These are phyloP conservation scores for Xylaria sp. DNA, from an alignment of 495 filamentous ascomycete species.

Conservation along the genomic window DNA sequence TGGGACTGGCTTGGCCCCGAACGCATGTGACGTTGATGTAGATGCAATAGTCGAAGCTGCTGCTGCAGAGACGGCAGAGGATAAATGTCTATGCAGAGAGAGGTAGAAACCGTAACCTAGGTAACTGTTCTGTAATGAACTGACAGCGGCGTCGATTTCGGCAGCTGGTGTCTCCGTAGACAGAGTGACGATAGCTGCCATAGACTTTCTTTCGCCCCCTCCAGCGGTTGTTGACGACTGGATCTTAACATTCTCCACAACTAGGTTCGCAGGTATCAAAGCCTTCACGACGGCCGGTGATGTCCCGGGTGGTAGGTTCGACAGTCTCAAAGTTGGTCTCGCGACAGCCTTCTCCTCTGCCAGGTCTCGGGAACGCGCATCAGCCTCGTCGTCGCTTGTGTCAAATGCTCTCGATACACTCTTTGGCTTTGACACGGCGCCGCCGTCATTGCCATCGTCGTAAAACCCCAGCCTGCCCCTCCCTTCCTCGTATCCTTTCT, in stretches of 20 bases:
- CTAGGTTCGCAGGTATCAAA: constrained; percentile 70
- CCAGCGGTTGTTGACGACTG: constrained; percentile 53
- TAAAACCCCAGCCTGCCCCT: constrained; percentile 47
- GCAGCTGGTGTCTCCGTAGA: constrained; percentile 83
- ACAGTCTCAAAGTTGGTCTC: constrained; percentile 85
- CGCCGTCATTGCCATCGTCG: constrained; percentile 39
- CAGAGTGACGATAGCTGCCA: constrained; percentile 83
- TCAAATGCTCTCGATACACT: constrained; percentile 51
- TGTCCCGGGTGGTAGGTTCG: constrained; percentile 65
- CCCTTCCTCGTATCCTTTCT: constrained; percentile 39
- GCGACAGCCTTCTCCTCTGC: constrained; percentile 76
- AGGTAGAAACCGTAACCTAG: constrained; percentile 88
- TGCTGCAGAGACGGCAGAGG: constrained; percentile 74
- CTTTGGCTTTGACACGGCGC: constrained; percentile 31
- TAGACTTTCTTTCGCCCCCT: constrained; percentile 74
- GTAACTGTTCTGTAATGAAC: constrained; percentile 81
- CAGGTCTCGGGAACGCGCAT: constrained; percentile 42
- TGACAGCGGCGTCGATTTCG: constrained; percentile 84
- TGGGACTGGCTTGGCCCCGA: constrained; percentile 80
- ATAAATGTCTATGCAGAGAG: constrained; percentile 79
- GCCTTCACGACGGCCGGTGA: constrained; percentile 77
- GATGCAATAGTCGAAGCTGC: constrained; percentile 60
- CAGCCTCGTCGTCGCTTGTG: constrained; percentile 54
- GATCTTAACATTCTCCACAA: constrained; percentile 79
- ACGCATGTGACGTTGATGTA: constrained; percentile 68